A percentile compares a stretch with the other conserved stretches of the same genome.
These are phyloP conservation scores for Fusarium tanahbumbuense DNA, from an alignment of 2,329 filamentous ascomycete genomes.

Conservation along the genomic window DNA sequence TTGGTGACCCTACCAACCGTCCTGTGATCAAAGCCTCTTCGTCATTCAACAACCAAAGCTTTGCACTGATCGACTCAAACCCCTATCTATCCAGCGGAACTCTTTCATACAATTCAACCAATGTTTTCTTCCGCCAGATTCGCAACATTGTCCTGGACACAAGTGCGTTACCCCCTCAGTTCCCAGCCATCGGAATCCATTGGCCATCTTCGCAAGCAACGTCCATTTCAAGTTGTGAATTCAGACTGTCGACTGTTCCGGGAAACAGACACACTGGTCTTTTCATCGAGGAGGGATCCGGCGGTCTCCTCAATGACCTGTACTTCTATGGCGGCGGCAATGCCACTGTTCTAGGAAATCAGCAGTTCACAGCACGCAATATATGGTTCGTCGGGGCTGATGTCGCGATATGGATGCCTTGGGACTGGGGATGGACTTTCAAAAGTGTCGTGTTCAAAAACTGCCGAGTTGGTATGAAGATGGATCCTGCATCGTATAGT, in stretches of 20 bases:
- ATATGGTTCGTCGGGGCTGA: constrained; percentile 72
- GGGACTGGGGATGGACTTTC: constrained; percentile 83
- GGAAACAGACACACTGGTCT: constrained; percentile 67
- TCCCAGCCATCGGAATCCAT: constrained; percentile 67
- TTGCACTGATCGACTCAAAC: constrained; percentile 62
- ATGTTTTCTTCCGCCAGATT: constrained; percentile 69
- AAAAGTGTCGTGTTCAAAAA: constrained; percentile 73
- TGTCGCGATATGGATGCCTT: constrained; percentile 77
- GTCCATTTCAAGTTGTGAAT: constrained; percentile 68
- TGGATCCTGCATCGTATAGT: constrained; percentile 63
- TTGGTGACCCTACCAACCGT: constrained; percentile 73
- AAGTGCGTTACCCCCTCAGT: constrained; percentile 60
- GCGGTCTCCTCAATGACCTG: constrained; percentile 75
- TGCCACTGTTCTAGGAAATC: constrained; percentile 69
- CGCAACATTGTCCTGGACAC: constrained; percentile 68
- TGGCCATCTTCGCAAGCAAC: constrained; percentile 76
- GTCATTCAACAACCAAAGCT: constrained; percentile 56
- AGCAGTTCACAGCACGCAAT: constrained; percentile 79
- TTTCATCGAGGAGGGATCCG: constrained; percentile 72
- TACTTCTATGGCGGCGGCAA: constrained; percentile 76
- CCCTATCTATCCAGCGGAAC: constrained; percentile 55
- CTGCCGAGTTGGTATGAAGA: constrained; percentile 74
- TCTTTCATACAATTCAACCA: constrained; percentile 65
- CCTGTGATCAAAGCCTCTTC: constrained; percentile 66
- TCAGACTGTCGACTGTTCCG: constrained; percentile 59